A percentile compares a stretch with the other conserved stretches of the same genome.
phyloP scores from a whole-genome alignment of 495 filamentous ascomycete genomes.

The Rhypophila decipiens region DNA sequence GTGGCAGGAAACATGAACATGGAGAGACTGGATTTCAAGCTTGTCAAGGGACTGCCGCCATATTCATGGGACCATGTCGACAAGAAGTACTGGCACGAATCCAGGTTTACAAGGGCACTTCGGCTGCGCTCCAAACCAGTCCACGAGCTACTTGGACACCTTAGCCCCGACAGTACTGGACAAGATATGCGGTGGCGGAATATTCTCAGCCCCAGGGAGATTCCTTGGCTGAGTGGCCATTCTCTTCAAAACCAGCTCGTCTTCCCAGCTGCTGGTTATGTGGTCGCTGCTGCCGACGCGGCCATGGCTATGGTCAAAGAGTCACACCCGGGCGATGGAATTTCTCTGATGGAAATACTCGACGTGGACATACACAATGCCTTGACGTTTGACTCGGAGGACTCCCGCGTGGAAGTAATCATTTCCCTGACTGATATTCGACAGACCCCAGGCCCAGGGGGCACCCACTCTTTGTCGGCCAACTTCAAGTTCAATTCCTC shows the following conservation, averaged over 20 bases:
- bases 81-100: slow-evolving; percentile 38
- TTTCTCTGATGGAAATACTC: not conserved
- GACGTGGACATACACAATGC: not conserved
- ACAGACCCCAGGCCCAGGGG: not conserved
- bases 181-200: slow-evolving; percentile 38
- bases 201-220: slow-evolving; percentile 27
- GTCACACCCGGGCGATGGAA: not conserved
- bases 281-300: slow-evolving; percentile 43
- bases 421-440: not conserved
- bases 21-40: not conserved
- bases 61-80: slow-evolving; percentile 49
- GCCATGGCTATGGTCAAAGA: not conserved
- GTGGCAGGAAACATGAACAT: not conserved
- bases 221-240: slow-evolving; percentile 42
- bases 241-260: slow-evolving; percentile 31
- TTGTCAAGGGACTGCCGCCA: slow-evolving; percentile 35
- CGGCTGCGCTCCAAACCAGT: slow-evolving; percentile 13
- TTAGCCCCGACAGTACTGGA: slow-evolving; percentile 18
- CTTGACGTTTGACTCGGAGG: not conserved
- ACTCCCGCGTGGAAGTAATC: not conserved
- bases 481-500: not conserved
- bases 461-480: not conserved
- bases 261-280: slow-evolving; percentile 49
- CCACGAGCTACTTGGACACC: slow-evolving; percentile 38
- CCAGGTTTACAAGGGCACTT: slow-evolving; percentile 23